Percentiles rank a stretch among this genome's conserved stretches.
phyloP scores from a whole-genome alignment of 2,329 filamentous ascomycete genomes.

The Fusarium sp. region DNA sequence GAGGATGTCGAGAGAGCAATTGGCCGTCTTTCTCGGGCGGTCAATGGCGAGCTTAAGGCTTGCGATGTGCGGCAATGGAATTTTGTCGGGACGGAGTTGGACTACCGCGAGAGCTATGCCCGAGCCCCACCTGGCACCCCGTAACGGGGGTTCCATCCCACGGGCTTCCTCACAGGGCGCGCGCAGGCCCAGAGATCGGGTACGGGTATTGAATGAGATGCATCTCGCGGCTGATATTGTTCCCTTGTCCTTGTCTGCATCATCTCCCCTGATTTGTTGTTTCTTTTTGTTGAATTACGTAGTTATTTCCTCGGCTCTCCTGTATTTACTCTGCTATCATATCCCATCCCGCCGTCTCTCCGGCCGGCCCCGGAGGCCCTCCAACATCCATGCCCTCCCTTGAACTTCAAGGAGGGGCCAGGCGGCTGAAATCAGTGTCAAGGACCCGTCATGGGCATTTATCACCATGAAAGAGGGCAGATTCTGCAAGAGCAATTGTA shows the following conservation, averaged over 20 bases:
- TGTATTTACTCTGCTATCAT: background rate
- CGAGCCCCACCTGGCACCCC: conserved; percentile 29
- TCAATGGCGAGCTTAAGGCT: conserved; percentile 35
- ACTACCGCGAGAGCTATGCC: conserved; percentile 38
- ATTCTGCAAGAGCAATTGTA: conserved; percentile 19
- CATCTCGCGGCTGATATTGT: conserved; percentile 4
- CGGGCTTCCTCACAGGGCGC: background rate
- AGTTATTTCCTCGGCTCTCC: conserved; percentile 8
- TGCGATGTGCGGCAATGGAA: conserved; percentile 41
- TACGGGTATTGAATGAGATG: conserved; percentile 7
- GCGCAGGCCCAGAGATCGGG: conserved; percentile 2
- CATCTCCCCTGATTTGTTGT: background rate
- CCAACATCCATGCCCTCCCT: background rate
- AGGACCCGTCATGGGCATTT: background rate
- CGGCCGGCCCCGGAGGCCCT: conserved; percentile 2
- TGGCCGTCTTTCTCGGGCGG: conserved; percentile 12
- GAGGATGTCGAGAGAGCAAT: conserved; percentile 8
- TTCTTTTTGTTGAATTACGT: background rate
- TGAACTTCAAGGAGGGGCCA: background rate
- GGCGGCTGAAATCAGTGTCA: background rate
- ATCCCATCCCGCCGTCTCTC: background rate
- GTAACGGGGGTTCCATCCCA: conserved; percentile 10
- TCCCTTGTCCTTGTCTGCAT: background rate
- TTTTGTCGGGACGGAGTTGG: conserved; percentile 45
- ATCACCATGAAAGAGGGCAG: background rate